phyloP scores from a whole-genome alignment of 768 basidiomycete genomes.

The Termitomyces heimii region DNA sequence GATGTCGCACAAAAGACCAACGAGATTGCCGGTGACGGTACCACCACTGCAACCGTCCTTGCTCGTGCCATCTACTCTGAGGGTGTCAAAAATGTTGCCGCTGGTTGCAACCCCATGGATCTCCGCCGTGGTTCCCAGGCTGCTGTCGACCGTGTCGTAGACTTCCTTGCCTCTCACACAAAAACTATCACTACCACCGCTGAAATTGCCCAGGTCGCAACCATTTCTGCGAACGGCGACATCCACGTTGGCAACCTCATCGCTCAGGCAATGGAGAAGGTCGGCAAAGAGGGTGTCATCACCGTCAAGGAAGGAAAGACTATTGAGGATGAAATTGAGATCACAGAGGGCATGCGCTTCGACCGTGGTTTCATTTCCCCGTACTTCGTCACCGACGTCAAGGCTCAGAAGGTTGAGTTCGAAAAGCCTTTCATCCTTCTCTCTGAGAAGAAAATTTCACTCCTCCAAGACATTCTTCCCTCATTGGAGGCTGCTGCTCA shows the following conservation, averaged over 20 bases:
- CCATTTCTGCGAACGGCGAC: conserved; percentile 83
- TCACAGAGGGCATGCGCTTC: conserved; percentile 99
- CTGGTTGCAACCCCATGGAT: conserved; percentile 99
- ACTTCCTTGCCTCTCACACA: conserved; percentile 82
- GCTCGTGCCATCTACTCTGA: conserved; percentile 97
- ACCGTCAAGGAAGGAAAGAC: conserved; percentile 99
- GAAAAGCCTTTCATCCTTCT: conserved; percentile 95
- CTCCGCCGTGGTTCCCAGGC: conserved; percentile 97
- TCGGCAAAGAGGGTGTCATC: conserved; percentile 99
- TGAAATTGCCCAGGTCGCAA: conserved; percentile 99
- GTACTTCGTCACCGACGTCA: conserved; percentile 98
- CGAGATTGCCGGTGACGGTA: conserved; percentile 95
- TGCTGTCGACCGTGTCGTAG: conserved; percentile 92
- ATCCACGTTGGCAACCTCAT: conserved; percentile 89
- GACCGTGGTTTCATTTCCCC: conserved; percentile 98
- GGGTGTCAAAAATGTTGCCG: conserved; percentile 98
- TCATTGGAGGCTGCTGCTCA: conserved; percentile 79
- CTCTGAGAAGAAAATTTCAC: conserved; percentile 96
- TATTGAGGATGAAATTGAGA: conserved; percentile 98
- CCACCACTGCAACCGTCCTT: conserved; percentile 95
- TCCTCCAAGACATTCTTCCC: conserved; percentile 92
- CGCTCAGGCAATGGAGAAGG: conserved; percentile 99
- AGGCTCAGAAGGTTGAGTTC: conserved; percentile 91
- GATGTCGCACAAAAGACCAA: conserved; percentile 97
- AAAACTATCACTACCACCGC: conserved; percentile 95